These are phyloP conservation scores for Entonaema liquescens DNA, from an alignment of 495 filamentous ascomycete species.

Conservation along the genomic window DNA sequence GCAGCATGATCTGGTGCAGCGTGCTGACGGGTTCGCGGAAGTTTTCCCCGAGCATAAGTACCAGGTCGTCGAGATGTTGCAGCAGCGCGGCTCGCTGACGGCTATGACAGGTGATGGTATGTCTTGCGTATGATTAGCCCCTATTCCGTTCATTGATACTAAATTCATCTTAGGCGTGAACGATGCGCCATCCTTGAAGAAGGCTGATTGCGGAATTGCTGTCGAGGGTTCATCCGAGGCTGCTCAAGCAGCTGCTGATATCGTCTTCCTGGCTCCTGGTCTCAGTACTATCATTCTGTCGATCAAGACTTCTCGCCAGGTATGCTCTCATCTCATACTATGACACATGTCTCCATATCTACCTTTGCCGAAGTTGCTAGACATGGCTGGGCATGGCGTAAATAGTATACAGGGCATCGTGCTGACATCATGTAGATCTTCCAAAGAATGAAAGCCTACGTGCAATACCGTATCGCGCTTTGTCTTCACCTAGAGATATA, in stretches of 20 bases:
- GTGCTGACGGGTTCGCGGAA: constrained; percentile 92
- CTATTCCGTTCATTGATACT: background rate
- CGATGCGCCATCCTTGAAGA: constrained; percentile 94
- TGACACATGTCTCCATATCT: too few species aligned
- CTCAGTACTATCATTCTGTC: constrained; percentile 91
- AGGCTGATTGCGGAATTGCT: constrained; percentile 91
- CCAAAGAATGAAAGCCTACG: constrained; percentile 96
- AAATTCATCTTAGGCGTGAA: constrained; percentile 72
- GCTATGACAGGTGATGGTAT: constrained; percentile 92
- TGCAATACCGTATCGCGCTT: constrained; percentile 94
- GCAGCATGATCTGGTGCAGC: constrained; percentile 91
- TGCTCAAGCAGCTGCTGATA: constrained; percentile 90
- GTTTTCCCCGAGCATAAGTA: constrained; percentile 99
- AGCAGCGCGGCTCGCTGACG: constrained; percentile 93
- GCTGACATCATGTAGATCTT: constrained; percentile 69
- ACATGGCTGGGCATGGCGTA: too few species aligned
- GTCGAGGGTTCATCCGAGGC: constrained; percentile 93
- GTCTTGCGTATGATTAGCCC: background rate
- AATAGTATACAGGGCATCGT: too few species aligned
- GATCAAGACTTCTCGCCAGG: constrained; percentile 86
- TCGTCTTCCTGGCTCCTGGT: constrained; percentile 89
- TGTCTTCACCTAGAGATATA: constrained; percentile 92
- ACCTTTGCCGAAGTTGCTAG: too few species aligned
- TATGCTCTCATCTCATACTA: constrained; percentile 10
- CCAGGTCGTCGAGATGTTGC: constrained; percentile 94